Conservation (phyloP, 495 filamentous ascomycete genomes). For the Thozetella sp. region DNA sequence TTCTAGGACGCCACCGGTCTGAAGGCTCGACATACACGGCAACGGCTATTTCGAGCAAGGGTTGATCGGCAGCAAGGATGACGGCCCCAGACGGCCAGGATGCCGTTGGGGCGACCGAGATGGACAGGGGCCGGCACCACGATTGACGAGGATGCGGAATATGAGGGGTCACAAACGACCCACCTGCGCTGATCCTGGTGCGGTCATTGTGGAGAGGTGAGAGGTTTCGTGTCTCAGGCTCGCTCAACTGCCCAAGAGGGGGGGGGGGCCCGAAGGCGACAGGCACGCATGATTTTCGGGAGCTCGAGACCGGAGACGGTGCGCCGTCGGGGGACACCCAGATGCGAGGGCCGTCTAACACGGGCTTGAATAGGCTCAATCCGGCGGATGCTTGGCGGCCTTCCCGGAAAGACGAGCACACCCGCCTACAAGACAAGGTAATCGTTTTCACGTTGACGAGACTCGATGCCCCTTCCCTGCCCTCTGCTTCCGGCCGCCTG, state of each 20-base stretch:
- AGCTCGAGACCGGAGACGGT: background rate
- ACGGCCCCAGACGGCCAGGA: constrained; percentile 7
- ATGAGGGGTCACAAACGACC: background rate
- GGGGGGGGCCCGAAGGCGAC: background rate
- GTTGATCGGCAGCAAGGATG: constrained; percentile 51
- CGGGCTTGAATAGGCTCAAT: background rate
- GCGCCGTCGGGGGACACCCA: background rate
- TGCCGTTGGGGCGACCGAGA: constrained; percentile 5
- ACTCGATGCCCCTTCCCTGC: no score
- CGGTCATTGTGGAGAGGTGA: background rate
- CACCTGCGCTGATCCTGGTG: constrained; percentile 1
- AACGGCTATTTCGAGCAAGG: constrained; percentile 42
- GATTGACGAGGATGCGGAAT: constrained; percentile 8
- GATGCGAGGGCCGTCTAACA: background rate
- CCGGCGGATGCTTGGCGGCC: background rate
- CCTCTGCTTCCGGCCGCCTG: no score
- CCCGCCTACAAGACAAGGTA: background rate
- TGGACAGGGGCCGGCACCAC: background rate
- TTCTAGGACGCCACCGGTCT: constrained; percentile 10
- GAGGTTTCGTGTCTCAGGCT: constrained; percentile 8
- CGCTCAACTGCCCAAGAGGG: background rate
- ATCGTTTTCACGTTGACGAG: no score
- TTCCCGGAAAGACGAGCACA: background rate
- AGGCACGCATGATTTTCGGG: background rate
- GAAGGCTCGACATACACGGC: constrained; percentile 38